A percentile compares a stretch with the other conserved stretches of the same genome.
These are phyloP conservation scores for Lyophyllum semitale DNA, from an alignment of 768 basidiomycete species.

Conservation along the genomic window DNA sequence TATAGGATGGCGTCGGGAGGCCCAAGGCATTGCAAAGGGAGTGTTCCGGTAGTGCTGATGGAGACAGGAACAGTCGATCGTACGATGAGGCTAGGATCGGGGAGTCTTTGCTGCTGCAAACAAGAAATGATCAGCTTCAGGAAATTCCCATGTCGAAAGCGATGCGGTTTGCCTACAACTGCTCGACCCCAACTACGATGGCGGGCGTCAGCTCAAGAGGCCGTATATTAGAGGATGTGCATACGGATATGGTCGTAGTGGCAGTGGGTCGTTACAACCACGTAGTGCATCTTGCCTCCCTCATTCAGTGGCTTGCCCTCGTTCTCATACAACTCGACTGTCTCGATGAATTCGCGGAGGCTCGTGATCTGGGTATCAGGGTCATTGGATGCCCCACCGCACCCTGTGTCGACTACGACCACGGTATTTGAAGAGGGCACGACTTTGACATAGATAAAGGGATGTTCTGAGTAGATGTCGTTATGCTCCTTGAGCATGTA, in stretches of 20 bases:
- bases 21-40: slow-evolving; percentile 46
- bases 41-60: slow-evolving; percentile 40
- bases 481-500: slow-evolving; percentile 52
- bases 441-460: slow-evolving; percentile 56
- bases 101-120: slow-evolving; percentile 35
- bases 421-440: slow-evolving; percentile 39
- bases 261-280: slow-evolving; percentile 53
- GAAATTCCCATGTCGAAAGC: background rate
- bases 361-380: slow-evolving; percentile 40
- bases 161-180: slow-evolving; percentile 35
- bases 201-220: background rate
- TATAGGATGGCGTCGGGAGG: slow-evolving; percentile 46
- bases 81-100: slow-evolving; percentile 50
- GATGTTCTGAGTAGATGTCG: slow-evolving; percentile 52
- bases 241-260: slow-evolving; percentile 62
- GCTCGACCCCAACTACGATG: slow-evolving; percentile 47
- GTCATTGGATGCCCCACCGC: slow-evolving; percentile 47
- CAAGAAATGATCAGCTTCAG: background rate
- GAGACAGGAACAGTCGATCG: slow-evolving; percentile 44
- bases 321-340: slow-evolving; percentile 43
- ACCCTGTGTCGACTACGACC: slow-evolving; percentile 57
- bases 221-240: slow-evolving; percentile 20
- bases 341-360: slow-evolving; percentile 52
- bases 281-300: slow-evolving; percentile 40
- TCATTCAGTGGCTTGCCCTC: slow-evolving; percentile 44